phyloP scores from a whole-genome alignment of 2,329 filamentous ascomycete species.

The Leptodontidium sp. region DNA sequence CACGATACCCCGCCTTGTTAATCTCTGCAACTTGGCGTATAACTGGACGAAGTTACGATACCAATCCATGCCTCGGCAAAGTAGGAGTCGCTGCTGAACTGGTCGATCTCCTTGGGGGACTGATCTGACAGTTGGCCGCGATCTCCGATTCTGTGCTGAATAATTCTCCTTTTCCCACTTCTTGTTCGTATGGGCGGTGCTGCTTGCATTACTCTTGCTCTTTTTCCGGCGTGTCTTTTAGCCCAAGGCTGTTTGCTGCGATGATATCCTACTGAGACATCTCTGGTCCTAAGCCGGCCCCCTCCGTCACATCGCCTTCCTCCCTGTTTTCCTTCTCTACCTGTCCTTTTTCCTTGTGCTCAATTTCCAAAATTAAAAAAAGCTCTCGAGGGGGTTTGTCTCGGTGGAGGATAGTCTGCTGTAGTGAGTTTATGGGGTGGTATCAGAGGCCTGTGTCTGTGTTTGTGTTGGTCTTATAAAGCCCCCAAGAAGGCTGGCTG shows the following conservation, averaged over 20 bases:
- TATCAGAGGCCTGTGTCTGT: conserved; percentile 35
- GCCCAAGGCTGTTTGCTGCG: conserved; percentile 46
- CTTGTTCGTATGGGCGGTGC: conserved; percentile 47
- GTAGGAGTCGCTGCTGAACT: conserved; percentile 45
- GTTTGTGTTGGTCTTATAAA: conserved; percentile 33
- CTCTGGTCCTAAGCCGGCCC: conserved; percentile 40
- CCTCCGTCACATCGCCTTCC: conserved; percentile 34
- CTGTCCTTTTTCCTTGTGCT: conserved; percentile 38
- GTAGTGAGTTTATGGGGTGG: conserved; percentile 23
- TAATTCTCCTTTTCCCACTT: conserved; percentile 52
- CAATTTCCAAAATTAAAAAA: conserved; percentile 39
- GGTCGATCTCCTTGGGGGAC: conserved; percentile 35
- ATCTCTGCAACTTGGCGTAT: conserved; percentile 53
- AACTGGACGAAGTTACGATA: conserved; percentile 59
- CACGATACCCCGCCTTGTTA: conserved; percentile 47
- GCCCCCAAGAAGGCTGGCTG: conserved; percentile 23
- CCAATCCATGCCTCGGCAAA: conserved; percentile 49
- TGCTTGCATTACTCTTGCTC: conserved; percentile 46
- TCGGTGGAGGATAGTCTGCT: conserved; percentile 40
- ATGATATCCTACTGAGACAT: conserved; percentile 48
- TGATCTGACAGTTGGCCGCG: conserved; percentile 39
- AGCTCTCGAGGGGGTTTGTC: conserved; percentile 38
- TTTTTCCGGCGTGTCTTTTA: conserved; percentile 45
- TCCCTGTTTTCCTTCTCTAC: conserved; percentile 33
- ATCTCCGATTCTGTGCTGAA: conserved; percentile 52